Evolutionary conservation across 1,284 basidiomycete species (phyloP).

Genomic region (Pascua guehoae): DNA sequence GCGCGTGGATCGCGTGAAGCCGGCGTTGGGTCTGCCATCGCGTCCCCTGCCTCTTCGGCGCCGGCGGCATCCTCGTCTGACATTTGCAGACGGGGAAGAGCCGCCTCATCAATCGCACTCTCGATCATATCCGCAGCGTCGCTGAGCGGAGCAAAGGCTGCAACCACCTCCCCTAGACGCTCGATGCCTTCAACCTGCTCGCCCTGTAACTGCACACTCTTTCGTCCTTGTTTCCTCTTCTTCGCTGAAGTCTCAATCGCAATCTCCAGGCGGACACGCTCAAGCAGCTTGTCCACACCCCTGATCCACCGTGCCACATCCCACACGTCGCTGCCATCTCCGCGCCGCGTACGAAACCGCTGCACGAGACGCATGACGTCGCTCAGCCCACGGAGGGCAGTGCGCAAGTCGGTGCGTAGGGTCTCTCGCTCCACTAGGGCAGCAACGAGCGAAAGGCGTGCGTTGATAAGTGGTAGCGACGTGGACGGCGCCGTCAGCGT

Average conservation of each 20-base stretch:
- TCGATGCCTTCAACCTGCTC: conserved; percentile 13
- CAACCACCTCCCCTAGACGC: conserved; percentile 54
- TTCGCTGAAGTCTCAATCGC: conserved; percentile 4
- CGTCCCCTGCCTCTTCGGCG: conserved; percentile 19
- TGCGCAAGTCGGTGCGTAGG: conserved; percentile 65
- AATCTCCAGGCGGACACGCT: conserved; percentile 14
- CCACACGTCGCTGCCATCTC: conserved; percentile 58
- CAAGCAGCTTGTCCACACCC: conserved; percentile 25
- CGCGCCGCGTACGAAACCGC: conserved; percentile 67
- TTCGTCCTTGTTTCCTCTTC: conserved; percentile 9
- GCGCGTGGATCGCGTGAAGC: conserved; percentile 1
- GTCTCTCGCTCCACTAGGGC: conserved; percentile 64
- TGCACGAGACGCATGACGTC: conserved; percentile 78
- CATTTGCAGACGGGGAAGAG: conserved; percentile 19
- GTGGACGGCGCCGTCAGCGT: conserved; percentile 63
- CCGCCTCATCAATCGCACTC: conserved; percentile 54
- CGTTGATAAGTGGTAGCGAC: conserved; percentile 65
- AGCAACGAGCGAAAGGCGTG: conserved; percentile 74
- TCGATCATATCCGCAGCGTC: conserved; percentile 62
- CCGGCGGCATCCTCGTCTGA: conserved; percentile 22
- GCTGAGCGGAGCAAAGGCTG: conserved; percentile 58
- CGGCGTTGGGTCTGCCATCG: conserved; percentile 5
- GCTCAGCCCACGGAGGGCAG: conserved; percentile 59
- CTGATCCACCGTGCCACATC: conserved; percentile 39
- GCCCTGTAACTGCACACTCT: background rate